Evolutionary conservation across 768 basidiomycete genomes (phyloP).

Genomic region (Leccinum uliginosum): DNA sequence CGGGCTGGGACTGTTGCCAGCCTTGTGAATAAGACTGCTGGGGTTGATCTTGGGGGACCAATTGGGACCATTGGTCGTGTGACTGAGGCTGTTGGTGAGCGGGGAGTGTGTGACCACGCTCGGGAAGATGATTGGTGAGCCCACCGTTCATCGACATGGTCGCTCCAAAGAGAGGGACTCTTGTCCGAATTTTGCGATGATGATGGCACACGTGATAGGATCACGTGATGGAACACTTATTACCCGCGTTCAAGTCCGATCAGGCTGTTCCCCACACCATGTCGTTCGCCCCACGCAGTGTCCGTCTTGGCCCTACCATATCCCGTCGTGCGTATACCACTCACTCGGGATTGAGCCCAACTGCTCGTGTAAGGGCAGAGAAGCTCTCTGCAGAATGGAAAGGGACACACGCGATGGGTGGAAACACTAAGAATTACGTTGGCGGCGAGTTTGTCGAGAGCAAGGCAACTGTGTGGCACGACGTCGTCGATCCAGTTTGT

Average conservation of each 20-base stretch:
- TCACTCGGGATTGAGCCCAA: slow-evolving; percentile 45
- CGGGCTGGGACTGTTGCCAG: slow-evolving; percentile 32
- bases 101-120: slow-evolving; percentile 10
- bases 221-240: slow-evolving; percentile 14
- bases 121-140: slow-evolving; percentile 12
- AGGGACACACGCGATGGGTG: slow-evolving; percentile 84
- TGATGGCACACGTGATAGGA: slow-evolving; percentile 15
- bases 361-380: slow-evolving; percentile 61
- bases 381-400: slow-evolving; percentile 74
- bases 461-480: slow-evolving; percentile 73
- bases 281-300: slow-evolving; percentile 17
- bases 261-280: slow-evolving; percentile 15
- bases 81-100: slow-evolving; percentile 20
- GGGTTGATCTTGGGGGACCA: slow-evolving; percentile 24
- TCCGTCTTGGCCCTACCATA: slow-evolving; percentile 11
- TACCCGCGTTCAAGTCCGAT: neutral
- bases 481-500: slow-evolving; percentile 85
- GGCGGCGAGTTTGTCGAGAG: slow-evolving; percentile 88
- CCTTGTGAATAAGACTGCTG: slow-evolving; percentile 31
- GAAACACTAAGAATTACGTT: slow-evolving; percentile 87
- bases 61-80: slow-evolving; percentile 22
- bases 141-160: slow-evolving; percentile 12
- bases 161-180: neutral
- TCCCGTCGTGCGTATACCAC: slow-evolving; percentile 41
- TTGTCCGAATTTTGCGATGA: neutral